Evolutionary conservation across 495 filamentous ascomycete genomes (phyloP).

Genomic region (Xylaria curta): DNA sequence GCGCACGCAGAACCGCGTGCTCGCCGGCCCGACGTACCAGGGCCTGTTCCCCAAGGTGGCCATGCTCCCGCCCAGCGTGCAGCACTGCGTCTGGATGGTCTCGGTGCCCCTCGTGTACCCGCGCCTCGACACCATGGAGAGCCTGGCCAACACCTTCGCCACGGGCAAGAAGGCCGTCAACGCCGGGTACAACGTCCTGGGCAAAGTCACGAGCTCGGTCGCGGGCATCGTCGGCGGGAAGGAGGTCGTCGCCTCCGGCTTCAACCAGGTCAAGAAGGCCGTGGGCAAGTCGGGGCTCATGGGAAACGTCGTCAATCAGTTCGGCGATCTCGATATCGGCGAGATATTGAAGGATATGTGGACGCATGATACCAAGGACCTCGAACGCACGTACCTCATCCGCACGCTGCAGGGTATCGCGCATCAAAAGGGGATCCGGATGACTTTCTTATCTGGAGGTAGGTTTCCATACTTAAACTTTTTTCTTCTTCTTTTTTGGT

Average conservation of each 20-base stretch:
- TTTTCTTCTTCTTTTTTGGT: background rate
- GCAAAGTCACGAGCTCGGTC: slow-evolving; percentile 91
- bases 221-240: slow-evolving; percentile 95
- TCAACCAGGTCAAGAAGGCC: slow-evolving; percentile 92
- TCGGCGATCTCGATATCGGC: slow-evolving; percentile 94
- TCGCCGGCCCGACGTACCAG: slow-evolving; percentile 96
- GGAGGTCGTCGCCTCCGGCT: slow-evolving; percentile 86
- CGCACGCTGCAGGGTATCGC: slow-evolving; percentile 93
- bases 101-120: slow-evolving; percentile 92
- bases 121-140: slow-evolving; percentile 87
- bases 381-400: slow-evolving; percentile 95
- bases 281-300: slow-evolving; percentile 94
- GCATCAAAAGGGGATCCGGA: slow-evolving; percentile 89
- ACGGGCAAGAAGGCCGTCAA: slow-evolving; percentile 96
- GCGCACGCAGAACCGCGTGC: slow-evolving; percentile 85
- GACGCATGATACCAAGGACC: slow-evolving; percentile 97
- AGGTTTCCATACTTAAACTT: slow-evolving; percentile 34
- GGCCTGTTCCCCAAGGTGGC: slow-evolving; percentile 96
- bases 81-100: slow-evolving; percentile 96
- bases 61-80: slow-evolving; percentile 86
- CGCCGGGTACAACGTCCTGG: slow-evolving; percentile 90
- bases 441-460: slow-evolving; percentile 93
- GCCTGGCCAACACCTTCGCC: slow-evolving; percentile 85
- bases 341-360: slow-evolving; percentile 96
- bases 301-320: slow-evolving; percentile 91